Percentiles rank a stretch among this genome's conserved stretches.
These are phyloP conservation scores for Phytophthora cactorum DNA, from an alignment of 352 stramenopile genomes.

Conservation along the genomic window DNA sequence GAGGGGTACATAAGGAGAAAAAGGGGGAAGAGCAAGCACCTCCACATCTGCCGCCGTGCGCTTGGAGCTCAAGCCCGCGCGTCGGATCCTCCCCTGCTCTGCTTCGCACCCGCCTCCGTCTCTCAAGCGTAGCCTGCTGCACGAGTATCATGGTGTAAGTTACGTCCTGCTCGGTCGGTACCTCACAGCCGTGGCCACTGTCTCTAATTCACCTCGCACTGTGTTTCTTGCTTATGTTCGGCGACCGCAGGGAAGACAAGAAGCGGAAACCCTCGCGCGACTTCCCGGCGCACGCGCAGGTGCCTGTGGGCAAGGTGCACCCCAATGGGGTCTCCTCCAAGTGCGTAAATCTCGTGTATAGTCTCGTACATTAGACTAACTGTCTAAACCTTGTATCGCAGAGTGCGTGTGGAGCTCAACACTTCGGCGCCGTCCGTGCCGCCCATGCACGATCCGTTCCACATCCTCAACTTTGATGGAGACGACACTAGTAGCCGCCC, in stretches of 20 bases:
- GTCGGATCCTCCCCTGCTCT: slow-evolving; percentile 10
- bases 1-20: slow-evolving; percentile 37
- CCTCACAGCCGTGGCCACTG: background rate
- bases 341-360: slow-evolving; percentile 10
- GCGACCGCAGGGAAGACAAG: slow-evolving; percentile 64
- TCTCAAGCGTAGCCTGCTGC: slow-evolving; percentile 12
- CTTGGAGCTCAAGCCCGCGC: slow-evolving; percentile 11
- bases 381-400: slow-evolving; percentile 17
- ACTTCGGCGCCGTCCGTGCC: slow-evolving; percentile 55
- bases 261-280: slow-evolving; percentile 86
- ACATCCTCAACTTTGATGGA: slow-evolving; percentile 68
- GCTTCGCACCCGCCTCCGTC: slow-evolving; percentile 12
- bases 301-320: slow-evolving; percentile 68
- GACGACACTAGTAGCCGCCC: slow-evolving; percentile 33
- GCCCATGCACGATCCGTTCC: slow-evolving; percentile 78
- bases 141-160: slow-evolving; percentile 26
- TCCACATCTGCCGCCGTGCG: slow-evolving; percentile 7
- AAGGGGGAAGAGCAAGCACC: slow-evolving; percentile 29
- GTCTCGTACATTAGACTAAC: background rate
- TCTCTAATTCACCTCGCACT: slow-evolving; percentile 11
- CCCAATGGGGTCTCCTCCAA: slow-evolving; percentile 44
- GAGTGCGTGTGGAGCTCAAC: slow-evolving; percentile 60
- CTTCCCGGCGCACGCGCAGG: slow-evolving; percentile 75
- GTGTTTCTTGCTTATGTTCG: slow-evolving; percentile 23
- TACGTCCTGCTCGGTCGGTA: slow-evolving; percentile 17